Evolutionary conservation across 2,329 filamentous ascomycete species (phyloP), one percentile per base, ranked within the genome.

Genomic region (Calonectria montana): DNA sequence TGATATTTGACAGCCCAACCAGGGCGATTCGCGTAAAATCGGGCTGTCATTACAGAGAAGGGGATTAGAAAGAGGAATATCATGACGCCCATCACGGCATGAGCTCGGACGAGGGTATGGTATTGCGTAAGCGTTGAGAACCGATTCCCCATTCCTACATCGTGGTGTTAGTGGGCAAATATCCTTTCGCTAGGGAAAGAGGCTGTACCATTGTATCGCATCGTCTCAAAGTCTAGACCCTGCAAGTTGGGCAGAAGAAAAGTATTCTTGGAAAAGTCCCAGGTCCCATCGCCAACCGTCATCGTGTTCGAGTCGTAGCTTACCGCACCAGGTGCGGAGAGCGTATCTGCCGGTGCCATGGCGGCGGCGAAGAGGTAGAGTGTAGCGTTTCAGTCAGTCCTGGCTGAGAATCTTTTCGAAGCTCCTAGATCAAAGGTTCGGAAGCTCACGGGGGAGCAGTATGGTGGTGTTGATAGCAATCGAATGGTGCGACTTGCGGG

Each of bases 231-330:
- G 81, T 95, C 94, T 74, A 94, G 84, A 10, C 93, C 94, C 78
- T 92, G 87, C 55, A 97, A 85, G 79, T 95, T 95, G 41, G 94
- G 94, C 64, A 97, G 85, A 66, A 97, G 85, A 81, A 96, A 97
- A 21, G 90, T 91, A 80, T 96, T 94, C 81, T 92, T 92, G 71
- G 88, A 87, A 69, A 93, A 92, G 79, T 96, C 93, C 94, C 94
- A 97, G 39, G 94, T 96, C 25, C 94, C 94, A 81, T 96, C 94
- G 74, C 94, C 94, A 18, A 96, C 94, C 67, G 87, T 88, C 88
- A 96, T 87, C n/a, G 91, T 94, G 79, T 92, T 88, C 64, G 93
- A 95, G 77, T 89, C 88, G 84, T 96, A 96, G 75, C 88, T 90
- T 81, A 91, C 92, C 83, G 91, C 91, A 80, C 94, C 94, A 62